Base-by-base conservation (phyloP, 345 rosid genomes). In the Jatropha curcas region DNA sequence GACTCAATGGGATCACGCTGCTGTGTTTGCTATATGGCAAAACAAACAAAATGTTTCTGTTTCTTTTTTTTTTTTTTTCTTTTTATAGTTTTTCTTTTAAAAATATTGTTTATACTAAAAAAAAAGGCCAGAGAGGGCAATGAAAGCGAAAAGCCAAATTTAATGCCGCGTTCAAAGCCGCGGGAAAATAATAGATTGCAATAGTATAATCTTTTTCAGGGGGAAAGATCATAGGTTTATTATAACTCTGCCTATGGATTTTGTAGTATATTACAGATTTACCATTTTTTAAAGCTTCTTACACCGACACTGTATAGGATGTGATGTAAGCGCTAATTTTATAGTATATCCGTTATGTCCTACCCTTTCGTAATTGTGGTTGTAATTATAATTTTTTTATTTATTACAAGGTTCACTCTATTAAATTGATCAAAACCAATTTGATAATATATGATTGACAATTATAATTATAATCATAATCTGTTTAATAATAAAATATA, bases 161-260 rank as follows among this genome's bases (percentile, higher is more conserved):
- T 51, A 71, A 86, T 68, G 88, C 84, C 90, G 92, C 89, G 88
- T 88, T 80, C 74, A 76, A 75, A 75, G 84, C 83, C 80, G 83
- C 91, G 85, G 83, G 84, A 79, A 73, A 72, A 62, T 37, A 51
- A 41, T 53, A 52, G 60, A 67, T n/a, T 37, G 60, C 51, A 55
- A 22, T 67, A 31, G 20, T 30, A 48, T 14, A 22, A 48, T 66
- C 27, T 30, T 30, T 48, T 30, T 12, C 31, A 7, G 22, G n/a
- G 27, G 16, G 46, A 5, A 25, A 3, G 61, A 1, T 16, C 0
- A 2, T 5, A 2, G 2, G 3, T 2, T 1, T 3, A 4, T 43
- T 25, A 13, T 2, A 22, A 0, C 43, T 41, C 12, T 14, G 68
- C 68, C 53, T 4, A 14, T 13, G 31, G n/a, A 5, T 41, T 65